Percentiles rank a stretch among this genome's conserved stretches.
These are phyloP conservation scores for Pseudogymnoascus sp. DNA, from an alignment of 2,329 filamentous ascomycete species.

Conservation along the genomic window DNA sequence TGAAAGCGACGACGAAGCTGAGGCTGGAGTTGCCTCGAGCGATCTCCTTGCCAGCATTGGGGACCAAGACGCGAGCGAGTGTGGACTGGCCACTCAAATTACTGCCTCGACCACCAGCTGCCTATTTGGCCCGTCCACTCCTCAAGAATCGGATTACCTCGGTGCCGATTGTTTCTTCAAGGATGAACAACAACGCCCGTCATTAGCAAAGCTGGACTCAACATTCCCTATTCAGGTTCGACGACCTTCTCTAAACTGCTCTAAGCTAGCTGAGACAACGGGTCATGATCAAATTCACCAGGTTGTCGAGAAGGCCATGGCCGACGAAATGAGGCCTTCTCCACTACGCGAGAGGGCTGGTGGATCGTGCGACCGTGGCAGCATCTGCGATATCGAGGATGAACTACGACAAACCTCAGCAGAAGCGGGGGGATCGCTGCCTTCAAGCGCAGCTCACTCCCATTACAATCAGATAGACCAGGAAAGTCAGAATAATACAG, in stretches of 20 bases:
- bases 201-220: not conserved
- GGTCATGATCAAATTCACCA: not conserved
- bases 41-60: not conserved
- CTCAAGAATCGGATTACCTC: not conserved
- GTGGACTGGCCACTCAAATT: not conserved
- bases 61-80: not conserved
- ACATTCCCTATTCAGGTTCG: not conserved
- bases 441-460: too few species aligned
- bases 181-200: not conserved
- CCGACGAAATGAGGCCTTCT: not conserved
- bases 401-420: too few species aligned
- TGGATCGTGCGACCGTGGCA: too few species aligned
- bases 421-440: too few species aligned
- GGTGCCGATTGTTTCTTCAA: not conserved
- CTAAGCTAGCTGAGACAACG: too few species aligned
- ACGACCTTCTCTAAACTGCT: not conserved
- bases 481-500: too few species aligned
- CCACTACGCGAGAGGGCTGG: too few species aligned
- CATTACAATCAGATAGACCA: too few species aligned
- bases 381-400: too few species aligned
- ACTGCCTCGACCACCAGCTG: not conserved
- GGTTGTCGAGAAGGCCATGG: not conserved
- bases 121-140: not conserved
- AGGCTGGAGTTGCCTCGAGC: conserved; percentile 13
- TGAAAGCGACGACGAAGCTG: too few species aligned